A percentile compares a stretch with the other conserved stretches of the same genome.
phyloP scores from a whole-genome alignment of 1,284 basidiomycete genomes.

The Rhodotorula sp. region DNA sequence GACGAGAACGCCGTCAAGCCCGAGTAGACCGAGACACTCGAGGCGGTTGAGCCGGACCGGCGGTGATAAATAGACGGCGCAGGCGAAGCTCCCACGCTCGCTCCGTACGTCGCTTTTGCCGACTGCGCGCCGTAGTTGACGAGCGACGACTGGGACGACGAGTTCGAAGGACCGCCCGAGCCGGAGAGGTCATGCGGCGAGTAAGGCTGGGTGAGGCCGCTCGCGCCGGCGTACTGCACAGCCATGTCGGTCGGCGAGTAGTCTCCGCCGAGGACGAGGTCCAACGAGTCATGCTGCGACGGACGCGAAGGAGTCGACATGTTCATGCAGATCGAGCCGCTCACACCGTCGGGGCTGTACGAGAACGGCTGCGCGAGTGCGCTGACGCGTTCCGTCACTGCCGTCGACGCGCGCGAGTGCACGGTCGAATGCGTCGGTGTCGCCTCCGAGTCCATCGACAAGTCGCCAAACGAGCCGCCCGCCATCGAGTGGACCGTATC shows the following conservation, averaged over 20 bases:
- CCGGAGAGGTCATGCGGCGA: conserved; percentile 7
- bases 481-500: conserved; percentile 1
- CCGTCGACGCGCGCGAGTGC: conserved; percentile 28
- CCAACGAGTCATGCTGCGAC: not conserved
- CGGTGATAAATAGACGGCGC: conserved; percentile 21
- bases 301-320: conserved; percentile 4
- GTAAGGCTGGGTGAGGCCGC: not conserved
- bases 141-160: conserved; percentile 19
- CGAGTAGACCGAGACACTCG: conserved; percentile 37
- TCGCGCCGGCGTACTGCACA: conserved; percentile 4
- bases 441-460: conserved; percentile 35
- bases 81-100: conserved; percentile 8
- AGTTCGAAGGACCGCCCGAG: not conserved
- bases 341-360: conserved; percentile 13
- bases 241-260: conserved; percentile 17
- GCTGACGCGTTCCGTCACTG: not conserved
- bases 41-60: conserved; percentile 40
- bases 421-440: conserved; percentile 38
- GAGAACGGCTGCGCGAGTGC: conserved; percentile 22
- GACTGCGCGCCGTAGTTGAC: conserved; percentile 7
- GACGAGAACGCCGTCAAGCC: conserved; percentile 40
- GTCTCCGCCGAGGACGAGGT: not conserved
- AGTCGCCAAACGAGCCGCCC: conserved; percentile 24
- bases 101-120: not conserved
- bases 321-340: not conserved